Percentiles rank a stretch among this genome's conserved stretches.
Evolutionary conservation across 345 rosid species (phyloP).

Genomic region (Moringa oleifera): DNA sequence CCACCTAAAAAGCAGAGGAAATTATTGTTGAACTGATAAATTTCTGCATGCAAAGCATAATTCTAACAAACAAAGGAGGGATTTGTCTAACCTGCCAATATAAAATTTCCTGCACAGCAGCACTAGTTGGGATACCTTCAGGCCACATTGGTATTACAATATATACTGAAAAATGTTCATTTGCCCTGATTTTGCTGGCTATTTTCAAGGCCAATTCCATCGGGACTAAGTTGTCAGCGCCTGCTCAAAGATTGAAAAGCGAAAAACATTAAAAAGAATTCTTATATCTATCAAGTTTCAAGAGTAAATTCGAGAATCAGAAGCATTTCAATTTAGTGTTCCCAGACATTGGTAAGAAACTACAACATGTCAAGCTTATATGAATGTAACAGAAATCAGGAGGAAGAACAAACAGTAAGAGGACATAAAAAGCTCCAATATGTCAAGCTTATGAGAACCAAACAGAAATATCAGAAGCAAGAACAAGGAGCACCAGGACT

Average conservation of each 20-base stretch:
- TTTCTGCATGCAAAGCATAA: not conserved
- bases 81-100: conserved; percentile 56
- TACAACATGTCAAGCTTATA: not conserved
- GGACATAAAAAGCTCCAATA: too few relatives aligned
- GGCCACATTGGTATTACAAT: too few relatives aligned
- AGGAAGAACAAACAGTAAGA: conserved; percentile 2
- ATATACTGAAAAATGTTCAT: conserved; percentile 50
- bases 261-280: not conserved
- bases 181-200: conserved; percentile 44
- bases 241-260: conserved; percentile 21
- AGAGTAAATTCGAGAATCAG: not conserved
- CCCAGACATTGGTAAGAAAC: not conserved
- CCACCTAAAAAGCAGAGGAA: not conserved
- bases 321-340: not conserved
- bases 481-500: too few relatives aligned
- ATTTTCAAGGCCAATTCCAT: conserved; percentile 69
- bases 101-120: conserved; percentile 63
- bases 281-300: not conserved
- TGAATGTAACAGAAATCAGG: not conserved
- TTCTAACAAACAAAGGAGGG: not conserved
- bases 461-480: too few relatives aligned
- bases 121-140: conserved; percentile 62
- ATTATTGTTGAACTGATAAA: not conserved
- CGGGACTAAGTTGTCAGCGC: conserved; percentile 65
- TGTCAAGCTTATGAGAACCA: too few relatives aligned